Conservation (phyloP, 805 yeast genomes). For the Candida glaebosa region DNA sequence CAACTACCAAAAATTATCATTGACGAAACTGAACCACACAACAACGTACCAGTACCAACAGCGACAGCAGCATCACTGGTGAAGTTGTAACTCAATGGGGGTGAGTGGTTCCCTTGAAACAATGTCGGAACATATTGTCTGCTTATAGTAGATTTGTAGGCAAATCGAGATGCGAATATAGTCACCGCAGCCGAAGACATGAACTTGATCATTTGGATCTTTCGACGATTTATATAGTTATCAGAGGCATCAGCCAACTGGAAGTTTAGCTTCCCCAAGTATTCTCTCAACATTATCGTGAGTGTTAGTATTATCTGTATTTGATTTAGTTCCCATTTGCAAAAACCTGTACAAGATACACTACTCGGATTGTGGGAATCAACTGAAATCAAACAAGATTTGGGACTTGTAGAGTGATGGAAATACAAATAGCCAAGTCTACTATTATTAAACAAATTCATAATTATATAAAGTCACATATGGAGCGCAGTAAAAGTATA, state of each 20-base stretch:
- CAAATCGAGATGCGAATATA: constrained; percentile 66
- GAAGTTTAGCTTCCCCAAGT: constrained; percentile 13
- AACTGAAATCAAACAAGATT: too few species aligned
- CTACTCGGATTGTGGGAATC: too few species aligned
- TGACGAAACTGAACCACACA: constrained; percentile 68
- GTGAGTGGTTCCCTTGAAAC: constrained; percentile 82
- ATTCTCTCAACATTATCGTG: background rate
- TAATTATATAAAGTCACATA: constrained; percentile 2
- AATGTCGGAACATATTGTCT: constrained; percentile 72
- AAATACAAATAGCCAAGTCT: too few species aligned
- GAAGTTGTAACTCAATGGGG: constrained; percentile 73
- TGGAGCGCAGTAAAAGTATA: background rate
- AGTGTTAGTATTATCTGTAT: too few species aligned
- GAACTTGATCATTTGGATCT: constrained; percentile 68
- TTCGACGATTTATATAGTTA: constrained; percentile 59
- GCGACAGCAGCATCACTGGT: constrained; percentile 84
- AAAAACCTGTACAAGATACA: too few species aligned
- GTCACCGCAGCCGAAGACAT: constrained; percentile 71
- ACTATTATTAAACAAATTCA: background rate
- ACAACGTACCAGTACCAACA: constrained; percentile 71
- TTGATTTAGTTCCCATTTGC: too few species aligned
- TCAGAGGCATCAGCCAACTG: constrained; percentile 35
- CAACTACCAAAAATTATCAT: constrained; percentile 73
- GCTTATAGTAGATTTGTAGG: constrained; percentile 68
- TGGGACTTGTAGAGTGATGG: too few species aligned